A percentile compares a stretch with the other conserved stretches of the same genome.
These are phyloP conservation scores for Phaseolus coccineus DNA, from an alignment of 331 rosid genomes.

Conservation along the genomic window DNA sequence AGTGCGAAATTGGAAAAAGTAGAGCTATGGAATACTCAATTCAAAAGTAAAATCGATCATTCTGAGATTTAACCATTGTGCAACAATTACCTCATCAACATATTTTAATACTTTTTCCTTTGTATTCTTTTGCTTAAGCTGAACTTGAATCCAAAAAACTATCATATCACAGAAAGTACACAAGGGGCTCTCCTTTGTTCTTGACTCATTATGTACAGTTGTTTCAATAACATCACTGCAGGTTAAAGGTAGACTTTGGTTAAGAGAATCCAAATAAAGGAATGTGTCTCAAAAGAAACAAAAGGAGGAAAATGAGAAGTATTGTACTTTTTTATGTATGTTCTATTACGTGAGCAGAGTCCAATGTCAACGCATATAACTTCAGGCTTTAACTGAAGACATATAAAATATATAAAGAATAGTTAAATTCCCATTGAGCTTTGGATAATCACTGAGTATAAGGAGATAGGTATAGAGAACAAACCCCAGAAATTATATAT, in stretches of 20 bases:
- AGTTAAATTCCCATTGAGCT: constrained; percentile 29
- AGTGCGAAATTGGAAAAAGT: constrained; percentile 9
- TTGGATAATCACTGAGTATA: constrained; percentile 19
- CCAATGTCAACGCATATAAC: constrained; percentile 62
- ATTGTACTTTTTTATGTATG: constrained; percentile 50
- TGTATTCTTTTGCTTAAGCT: constrained; percentile 65
- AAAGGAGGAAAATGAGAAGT: constrained; percentile 10
- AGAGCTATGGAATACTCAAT: background rate
- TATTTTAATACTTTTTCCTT: constrained; percentile 60
- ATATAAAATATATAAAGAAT: constrained; percentile 20
- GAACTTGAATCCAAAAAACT: constrained; percentile 75
- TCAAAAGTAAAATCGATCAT: background rate
- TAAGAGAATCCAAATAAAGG: constrained; percentile 32
- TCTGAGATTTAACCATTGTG: background rate
- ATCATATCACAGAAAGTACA: constrained; percentile 78
- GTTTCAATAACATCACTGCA: constrained; percentile 65
- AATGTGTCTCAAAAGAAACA: background rate
- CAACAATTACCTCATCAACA: constrained; percentile 60
- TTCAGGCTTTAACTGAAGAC: constrained; percentile 63
- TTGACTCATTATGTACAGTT: constrained; percentile 45
- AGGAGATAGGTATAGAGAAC: constrained; percentile 36
- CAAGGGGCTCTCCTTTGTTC: constrained; percentile 50
- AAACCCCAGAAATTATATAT: constrained; percentile 64
- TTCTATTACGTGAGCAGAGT: constrained; percentile 53
- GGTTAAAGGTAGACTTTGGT: constrained; percentile 29